These are phyloP conservation scores for Trichoderma semiorbis DNA, from an alignment of 2,329 filamentous ascomycete genomes.

Conservation along the genomic window DNA sequence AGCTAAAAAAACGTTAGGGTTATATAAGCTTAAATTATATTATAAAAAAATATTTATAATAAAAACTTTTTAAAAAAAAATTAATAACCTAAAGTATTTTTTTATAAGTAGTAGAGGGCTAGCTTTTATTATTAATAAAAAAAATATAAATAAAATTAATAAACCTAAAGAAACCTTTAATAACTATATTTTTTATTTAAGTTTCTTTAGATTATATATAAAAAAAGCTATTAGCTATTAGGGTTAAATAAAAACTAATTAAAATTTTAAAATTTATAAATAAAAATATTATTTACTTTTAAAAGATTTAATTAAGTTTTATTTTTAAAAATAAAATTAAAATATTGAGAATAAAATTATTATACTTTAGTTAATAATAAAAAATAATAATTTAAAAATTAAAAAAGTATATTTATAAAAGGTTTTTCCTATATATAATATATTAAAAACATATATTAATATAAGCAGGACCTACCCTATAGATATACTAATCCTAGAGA, in stretches of 20 bases:
- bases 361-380: not conserved
- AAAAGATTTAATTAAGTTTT: not conserved
- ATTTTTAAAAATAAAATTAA: not conserved
- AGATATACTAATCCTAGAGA: not conserved
- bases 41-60: no score
- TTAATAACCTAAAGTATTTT: no score
- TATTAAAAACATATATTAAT: not conserved
- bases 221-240: not conserved
- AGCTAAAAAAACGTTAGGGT: no score
- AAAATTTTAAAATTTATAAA: not conserved
- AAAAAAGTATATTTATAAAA: not conserved
- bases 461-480: not conserved
- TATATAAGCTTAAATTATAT: no score
- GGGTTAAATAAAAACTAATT: not conserved
- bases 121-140: no score
- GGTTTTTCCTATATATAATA: not conserved
- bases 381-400: not conserved
- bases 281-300: not conserved
- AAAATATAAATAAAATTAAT: no score
- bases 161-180: not conserved
- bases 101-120: no score
- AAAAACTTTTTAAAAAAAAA: no score
- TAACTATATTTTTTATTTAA: not conserved
- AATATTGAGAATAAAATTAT: not conserved
- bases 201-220: not conserved